Evolutionary conservation across 352 stramenopile genomes (phyloP).

Genomic region (Phytopythium vexans): DNA sequence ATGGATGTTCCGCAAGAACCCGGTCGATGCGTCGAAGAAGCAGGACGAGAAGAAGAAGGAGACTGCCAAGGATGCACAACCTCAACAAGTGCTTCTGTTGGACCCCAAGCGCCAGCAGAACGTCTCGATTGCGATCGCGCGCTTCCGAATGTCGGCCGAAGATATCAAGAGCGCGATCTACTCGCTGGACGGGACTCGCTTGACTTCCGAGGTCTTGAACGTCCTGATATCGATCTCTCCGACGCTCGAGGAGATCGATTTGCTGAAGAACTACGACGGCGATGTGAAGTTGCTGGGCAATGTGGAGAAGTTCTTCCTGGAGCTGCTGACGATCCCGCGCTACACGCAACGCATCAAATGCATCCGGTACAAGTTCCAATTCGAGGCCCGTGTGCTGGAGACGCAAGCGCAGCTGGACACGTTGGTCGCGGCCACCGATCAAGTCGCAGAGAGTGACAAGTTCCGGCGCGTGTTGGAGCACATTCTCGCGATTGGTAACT

Average conservation of each 20-base stretch:
- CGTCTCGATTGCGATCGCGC: constrained; percentile 96
- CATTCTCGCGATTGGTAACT: constrained; percentile 91
- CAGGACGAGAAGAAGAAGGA: constrained; percentile 83
- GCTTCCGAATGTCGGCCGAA: constrained; percentile 90
- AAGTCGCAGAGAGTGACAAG: constrained; percentile 78
- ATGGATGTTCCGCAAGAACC: constrained; percentile 88
- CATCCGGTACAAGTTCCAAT: constrained; percentile 84
- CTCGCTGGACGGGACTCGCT: constrained; percentile 58
- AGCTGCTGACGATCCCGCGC: constrained; percentile 79
- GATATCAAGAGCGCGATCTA: constrained; percentile 89
- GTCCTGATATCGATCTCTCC: constrained; percentile 88
- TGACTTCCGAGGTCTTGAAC: constrained; percentile 83
- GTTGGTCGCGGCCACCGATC: constrained; percentile 73
- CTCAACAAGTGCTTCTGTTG: constrained; percentile 86
- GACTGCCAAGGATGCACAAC: constrained; percentile 28
- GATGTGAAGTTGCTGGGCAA: constrained; percentile 82
- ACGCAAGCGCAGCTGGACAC: constrained; percentile 82
- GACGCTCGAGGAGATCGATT: constrained; percentile 87
- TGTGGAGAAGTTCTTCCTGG: constrained; percentile 87
- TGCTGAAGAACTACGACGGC: constrained; percentile 90
- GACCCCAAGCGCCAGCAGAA: constrained; percentile 97
- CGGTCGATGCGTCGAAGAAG: constrained; percentile 60
- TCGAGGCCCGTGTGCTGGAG: constrained; percentile 81
- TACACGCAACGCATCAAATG: constrained; percentile 89
- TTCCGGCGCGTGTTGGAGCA: constrained; percentile 77